Evolutionary conservation across 805 yeast genomes (phyloP).

Genomic region (Saccharomyces paradoxus): DNA sequence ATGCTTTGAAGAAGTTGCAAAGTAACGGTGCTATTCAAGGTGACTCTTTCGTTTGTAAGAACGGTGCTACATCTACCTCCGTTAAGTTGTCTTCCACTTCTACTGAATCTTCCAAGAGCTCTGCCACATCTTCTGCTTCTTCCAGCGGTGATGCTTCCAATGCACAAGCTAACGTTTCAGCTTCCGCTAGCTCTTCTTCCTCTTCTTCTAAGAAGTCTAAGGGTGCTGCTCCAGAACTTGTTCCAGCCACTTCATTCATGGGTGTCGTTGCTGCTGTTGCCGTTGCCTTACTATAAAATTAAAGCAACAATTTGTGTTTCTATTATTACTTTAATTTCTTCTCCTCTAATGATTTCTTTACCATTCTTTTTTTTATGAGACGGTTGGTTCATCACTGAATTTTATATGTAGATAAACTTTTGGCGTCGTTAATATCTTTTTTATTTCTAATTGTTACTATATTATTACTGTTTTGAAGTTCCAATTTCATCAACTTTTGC

Average conservation of each 20-base stretch:
- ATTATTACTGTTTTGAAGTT: background rate
- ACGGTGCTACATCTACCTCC: constrained; percentile 47
- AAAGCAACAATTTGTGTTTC: background rate
- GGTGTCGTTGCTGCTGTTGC: constrained; percentile 44
- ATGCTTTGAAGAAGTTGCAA: constrained; percentile 62
- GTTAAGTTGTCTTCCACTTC: constrained; percentile 30
- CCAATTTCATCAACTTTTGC: background rate
- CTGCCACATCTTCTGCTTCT: constrained; percentile 27
- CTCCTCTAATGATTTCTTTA: constrained; percentile 1
- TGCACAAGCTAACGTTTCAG: constrained; percentile 11
- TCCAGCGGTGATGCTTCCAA: constrained; percentile 35
- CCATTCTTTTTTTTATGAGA: constrained; percentile 1
- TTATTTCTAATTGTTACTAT: background rate
- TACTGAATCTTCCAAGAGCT: constrained; percentile 19
- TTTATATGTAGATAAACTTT: background rate
- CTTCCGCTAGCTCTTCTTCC: constrained; percentile 4
- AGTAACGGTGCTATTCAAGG: constrained; percentile 81
- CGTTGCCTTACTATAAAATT: constrained; percentile 42
- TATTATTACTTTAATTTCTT: background rate
- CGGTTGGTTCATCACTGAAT: background rate
- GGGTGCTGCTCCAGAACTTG: constrained; percentile 29
- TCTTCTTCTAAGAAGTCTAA: constrained; percentile 18
- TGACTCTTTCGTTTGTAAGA: constrained; percentile 71
- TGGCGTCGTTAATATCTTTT: background rate
- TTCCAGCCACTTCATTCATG: constrained; percentile 36